Base-by-base conservation (phyloP, 371 early-diverging fungal genomes). In the Mortierella sp. region DNA sequence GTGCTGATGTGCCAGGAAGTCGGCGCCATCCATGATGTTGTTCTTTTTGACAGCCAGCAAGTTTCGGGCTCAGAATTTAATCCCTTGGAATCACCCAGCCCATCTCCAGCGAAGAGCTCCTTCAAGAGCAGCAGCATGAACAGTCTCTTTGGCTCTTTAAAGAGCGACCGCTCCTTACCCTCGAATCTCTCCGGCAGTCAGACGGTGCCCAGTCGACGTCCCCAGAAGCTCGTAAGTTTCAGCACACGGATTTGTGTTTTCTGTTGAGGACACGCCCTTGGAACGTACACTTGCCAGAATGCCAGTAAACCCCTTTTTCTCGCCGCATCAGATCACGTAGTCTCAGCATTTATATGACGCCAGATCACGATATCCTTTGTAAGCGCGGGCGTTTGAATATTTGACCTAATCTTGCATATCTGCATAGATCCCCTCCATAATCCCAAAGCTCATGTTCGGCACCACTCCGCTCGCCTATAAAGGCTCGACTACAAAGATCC, bases 401-500 rank as follows among this genome's bases (percentile, higher is more conserved):
- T n/a, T n/a, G n/a, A n/a, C n/a, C n/a, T n/a, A n/a, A n/a, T n/a
- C n/a, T n/a, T n/a, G n/a, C 37, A 14, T 11, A 34, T 14, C 14
- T 34, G 7, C 37, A 9, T 44, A 73, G 70, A 64, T 78, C 42
- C 70, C 70, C 12, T 56, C 70, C 24, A 62, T 70, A 49, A 53
- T 64, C 49, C 65, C 71, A 82, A 83, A 81, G 65, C 57, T 89
- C 83, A 88, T 89, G 66, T 89, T 89, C 66, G 90, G 90, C 37
- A 85, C 87, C 11, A 85, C 88, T 9, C 90, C 90, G 24, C 72
- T 89, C 23, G 83, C 88, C 11, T 88, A 88, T 71, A 89, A 89
- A 68, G 90, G 90, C 46, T 86, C 86, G 78, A 85, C 83, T n/a
- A 87, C 87, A 43, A 89, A 86, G 68, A 83, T 89, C 11, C 90